Percentiles rank a stretch among this genome's conserved stretches.
phyloP scores from a whole-genome alignment of 2,329 filamentous ascomycete species.

The Fusarium transvaalense region DNA sequence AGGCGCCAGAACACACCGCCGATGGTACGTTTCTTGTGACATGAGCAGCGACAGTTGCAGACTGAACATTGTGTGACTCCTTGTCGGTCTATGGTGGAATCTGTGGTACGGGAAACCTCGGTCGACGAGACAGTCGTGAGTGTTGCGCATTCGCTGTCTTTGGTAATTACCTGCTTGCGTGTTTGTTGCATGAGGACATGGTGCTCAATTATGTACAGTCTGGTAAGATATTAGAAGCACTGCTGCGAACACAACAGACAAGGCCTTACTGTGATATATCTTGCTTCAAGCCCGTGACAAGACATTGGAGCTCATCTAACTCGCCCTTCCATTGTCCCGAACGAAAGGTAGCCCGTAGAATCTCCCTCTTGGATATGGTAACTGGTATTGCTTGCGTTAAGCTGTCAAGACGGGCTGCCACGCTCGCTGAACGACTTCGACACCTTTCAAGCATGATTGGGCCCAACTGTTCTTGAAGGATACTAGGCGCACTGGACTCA shows the following conservation, averaged over 20 bases:
- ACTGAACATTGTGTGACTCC: not conserved
- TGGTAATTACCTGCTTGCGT: rapidly evolving
- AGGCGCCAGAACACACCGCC: slow-evolving; percentile 15
- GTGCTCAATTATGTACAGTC: not conserved
- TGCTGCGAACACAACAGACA: not conserved
- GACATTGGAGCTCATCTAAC: not conserved
- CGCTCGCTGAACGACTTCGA: not conserved
- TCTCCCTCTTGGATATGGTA: not conserved
- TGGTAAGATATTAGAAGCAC: not conserved
- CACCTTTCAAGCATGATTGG: slow-evolving; percentile 21
- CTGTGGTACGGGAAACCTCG: not conserved
- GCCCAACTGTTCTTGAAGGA: slow-evolving; percentile 10
- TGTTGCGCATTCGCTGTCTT: not conserved
- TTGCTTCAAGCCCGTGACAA: not conserved
- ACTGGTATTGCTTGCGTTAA: not conserved
- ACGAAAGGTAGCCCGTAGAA: not conserved
- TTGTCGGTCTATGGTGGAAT: not conserved
- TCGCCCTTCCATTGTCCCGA: slow-evolving; percentile 15
- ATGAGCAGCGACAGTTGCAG: not conserved
- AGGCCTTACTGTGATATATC: slow-evolving; percentile 6
- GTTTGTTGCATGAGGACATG: not conserved
- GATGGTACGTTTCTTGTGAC: not conserved
- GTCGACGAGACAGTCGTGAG: not conserved
- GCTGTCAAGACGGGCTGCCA: not conserved
- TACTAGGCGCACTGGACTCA: not conserved